Conservation (phyloP, 208 protist species). For the Tritrichomonas musculus region DNA sequence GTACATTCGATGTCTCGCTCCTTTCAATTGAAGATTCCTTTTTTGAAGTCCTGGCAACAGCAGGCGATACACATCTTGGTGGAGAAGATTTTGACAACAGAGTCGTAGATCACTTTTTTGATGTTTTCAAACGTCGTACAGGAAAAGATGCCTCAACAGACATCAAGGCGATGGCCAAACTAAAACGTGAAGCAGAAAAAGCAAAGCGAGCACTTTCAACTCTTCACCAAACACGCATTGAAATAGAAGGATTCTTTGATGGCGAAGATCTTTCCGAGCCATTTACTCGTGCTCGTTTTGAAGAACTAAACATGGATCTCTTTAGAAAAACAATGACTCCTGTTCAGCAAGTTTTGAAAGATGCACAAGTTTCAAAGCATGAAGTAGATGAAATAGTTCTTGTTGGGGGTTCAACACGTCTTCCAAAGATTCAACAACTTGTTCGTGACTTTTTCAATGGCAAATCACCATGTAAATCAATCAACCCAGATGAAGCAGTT, state of each 20-base stretch:
- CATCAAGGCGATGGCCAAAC: not conserved
- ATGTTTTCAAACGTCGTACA: slow-evolving; percentile 46
- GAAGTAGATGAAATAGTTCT: slow-evolving; percentile 90
- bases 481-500: slow-evolving; percentile 88
- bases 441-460: slow-evolving; percentile 75
- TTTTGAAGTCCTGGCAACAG: slow-evolving; percentile 57
- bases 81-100: slow-evolving; percentile 60
- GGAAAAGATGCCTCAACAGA: slow-evolving; percentile 39
- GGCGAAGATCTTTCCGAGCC: slow-evolving; percentile 45
- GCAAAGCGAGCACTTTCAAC: slow-evolving; percentile 44
- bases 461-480: slow-evolving; percentile 73
- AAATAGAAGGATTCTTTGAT: slow-evolving; percentile 48
- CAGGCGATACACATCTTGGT: slow-evolving; percentile 57
- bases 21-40: slow-evolving; percentile 52
- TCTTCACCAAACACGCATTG: slow-evolving; percentile 44
- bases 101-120: slow-evolving; percentile 46
- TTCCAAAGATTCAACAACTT: slow-evolving; percentile 88
- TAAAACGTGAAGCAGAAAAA: slow-evolving; percentile 40
- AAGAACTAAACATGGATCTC: no score
- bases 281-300: slow-evolving; percentile 49
- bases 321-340: slow-evolving; percentile 85
- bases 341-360: slow-evolving; percentile 78
- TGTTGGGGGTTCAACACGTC: slow-evolving; percentile 84
- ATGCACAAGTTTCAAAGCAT: slow-evolving; percentile 77
- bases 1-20: slow-evolving; percentile 61